These are phyloP conservation scores for Phytophthora citricola DNA, from an alignment of 352 stramenopile genomes.

Conservation along the genomic window DNA sequence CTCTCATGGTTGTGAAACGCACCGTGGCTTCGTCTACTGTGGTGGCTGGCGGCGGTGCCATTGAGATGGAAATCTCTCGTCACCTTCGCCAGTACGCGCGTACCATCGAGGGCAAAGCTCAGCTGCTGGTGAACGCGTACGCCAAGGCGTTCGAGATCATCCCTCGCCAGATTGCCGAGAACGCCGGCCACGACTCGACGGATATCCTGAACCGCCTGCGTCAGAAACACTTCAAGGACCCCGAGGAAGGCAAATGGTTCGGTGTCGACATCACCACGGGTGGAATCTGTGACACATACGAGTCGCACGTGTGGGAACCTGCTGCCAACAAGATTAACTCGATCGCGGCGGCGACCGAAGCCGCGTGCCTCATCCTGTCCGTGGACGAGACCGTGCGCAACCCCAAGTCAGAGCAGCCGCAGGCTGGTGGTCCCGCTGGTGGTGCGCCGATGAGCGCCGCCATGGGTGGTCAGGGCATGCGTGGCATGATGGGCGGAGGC, in stretches of 20 bases:
- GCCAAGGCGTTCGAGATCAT: conserved; percentile 99
- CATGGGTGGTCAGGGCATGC: conserved; percentile 93
- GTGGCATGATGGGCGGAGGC: conserved; percentile 87
- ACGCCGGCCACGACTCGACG: conserved; percentile 98
- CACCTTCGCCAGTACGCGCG: conserved; percentile 92
- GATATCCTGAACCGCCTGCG: conserved; percentile 98
- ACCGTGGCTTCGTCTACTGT: conserved; percentile 92
- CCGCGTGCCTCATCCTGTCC: conserved; percentile 97
- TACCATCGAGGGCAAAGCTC: conserved; percentile 97
- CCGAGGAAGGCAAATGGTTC: conserved; percentile 95
- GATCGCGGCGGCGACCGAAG: conserved; percentile 96
- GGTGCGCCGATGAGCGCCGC: conserved; percentile 87
- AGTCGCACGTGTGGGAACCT: conserved; percentile 98
- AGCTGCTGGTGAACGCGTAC: conserved; percentile 96
- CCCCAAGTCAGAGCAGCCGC: conserved; percentile 95
- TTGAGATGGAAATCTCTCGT: conserved; percentile 95
- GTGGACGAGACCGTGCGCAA: conserved; percentile 99
- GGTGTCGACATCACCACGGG: conserved; percentile 98
- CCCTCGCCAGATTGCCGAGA: conserved; percentile 97
- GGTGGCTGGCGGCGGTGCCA: conserved; percentile 92
- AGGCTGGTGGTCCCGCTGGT: conserved; percentile 52
- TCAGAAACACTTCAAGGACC: conserved; percentile 96
- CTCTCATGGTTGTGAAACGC: conserved; percentile 98
- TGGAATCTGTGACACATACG: conserved; percentile 98
- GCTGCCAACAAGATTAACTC: conserved; percentile 99